These are phyloP conservation scores for Plasmodium relictum DNA, from an alignment of 169 alveolate species.

Conservation along the genomic window DNA sequence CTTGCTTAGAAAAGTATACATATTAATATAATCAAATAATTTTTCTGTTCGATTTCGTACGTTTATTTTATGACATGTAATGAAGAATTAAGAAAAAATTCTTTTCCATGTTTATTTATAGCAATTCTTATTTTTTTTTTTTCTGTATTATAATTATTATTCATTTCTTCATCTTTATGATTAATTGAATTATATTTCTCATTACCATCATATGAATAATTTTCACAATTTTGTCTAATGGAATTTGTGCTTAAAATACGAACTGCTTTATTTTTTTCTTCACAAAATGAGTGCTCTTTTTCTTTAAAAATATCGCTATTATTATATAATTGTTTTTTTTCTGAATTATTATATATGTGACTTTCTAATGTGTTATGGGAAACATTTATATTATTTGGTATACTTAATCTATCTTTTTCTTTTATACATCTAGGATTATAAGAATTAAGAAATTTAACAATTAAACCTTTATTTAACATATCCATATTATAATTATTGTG, in stretches of 20 bases:
- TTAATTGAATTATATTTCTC: too few relatives aligned
- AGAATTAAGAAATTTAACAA: slow-evolving; percentile 9
- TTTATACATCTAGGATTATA: background rate
- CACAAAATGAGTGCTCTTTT: background rate
- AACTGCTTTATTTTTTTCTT: too few relatives aligned
- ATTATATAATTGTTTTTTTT: background rate
- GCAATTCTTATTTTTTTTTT: background rate
- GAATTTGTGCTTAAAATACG: too few relatives aligned
- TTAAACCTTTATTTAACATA: background rate
- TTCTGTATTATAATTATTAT: background rate
- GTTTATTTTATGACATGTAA: background rate
- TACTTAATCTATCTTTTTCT: background rate
- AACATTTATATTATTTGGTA: background rate
- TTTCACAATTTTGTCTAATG: too few relatives aligned
- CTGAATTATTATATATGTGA: slow-evolving; percentile 8
- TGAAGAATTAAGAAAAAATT: background rate
- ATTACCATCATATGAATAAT: too few relatives aligned
- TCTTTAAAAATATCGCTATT: background rate
- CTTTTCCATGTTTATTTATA: background rate
- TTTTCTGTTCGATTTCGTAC: background rate
- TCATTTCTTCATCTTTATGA: too few relatives aligned
- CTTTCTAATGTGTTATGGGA: background rate
- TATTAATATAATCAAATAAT: too few relatives aligned
- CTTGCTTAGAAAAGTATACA: too few relatives aligned
- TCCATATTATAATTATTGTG: background rate